phyloP scores from a whole-genome alignment of 2,329 filamentous ascomycete species.

The Monascus ruber region DNA sequence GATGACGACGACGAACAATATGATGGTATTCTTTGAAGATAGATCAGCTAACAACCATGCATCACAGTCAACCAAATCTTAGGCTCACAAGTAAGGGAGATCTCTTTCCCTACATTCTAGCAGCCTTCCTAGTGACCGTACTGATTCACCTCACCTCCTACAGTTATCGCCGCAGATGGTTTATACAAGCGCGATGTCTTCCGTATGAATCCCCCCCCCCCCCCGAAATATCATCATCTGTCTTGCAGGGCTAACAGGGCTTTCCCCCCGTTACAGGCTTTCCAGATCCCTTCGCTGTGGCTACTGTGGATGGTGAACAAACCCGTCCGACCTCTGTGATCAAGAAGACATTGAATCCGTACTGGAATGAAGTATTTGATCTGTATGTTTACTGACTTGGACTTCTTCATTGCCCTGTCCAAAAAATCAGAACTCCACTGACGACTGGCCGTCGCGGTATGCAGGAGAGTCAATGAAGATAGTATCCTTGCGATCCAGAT shows the following conservation, averaged over 20 bases:
- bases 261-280: slow-evolving; percentile 53
- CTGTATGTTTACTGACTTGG: slow-evolving; percentile 52
- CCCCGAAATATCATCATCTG: neutral
- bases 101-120: slow-evolving; percentile 10
- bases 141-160: slow-evolving; percentile 8
- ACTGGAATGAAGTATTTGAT: slow-evolving; percentile 99
- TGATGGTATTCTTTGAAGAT: neutral
- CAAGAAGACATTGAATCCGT: slow-evolving; percentile 96
- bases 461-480: slow-evolving; percentile 80
- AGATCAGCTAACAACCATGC: slow-evolving; percentile 10
- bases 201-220: slow-evolving; percentile 50
- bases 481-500: slow-evolving; percentile 97
- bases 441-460: slow-evolving; percentile 1
- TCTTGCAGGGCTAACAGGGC: neutral
- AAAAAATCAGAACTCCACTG: neutral
- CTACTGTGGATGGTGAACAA: slow-evolving; percentile 94
- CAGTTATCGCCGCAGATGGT: slow-evolving; percentile 97
- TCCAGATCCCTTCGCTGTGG: slow-evolving; percentile 93
- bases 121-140: slow-evolving; percentile 3
- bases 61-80: slow-evolving; percentile 65
- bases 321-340: slow-evolving; percentile 96
- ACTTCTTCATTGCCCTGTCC: neutral
- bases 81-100: slow-evolving; percentile 69
- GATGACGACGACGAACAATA: no score
- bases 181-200: slow-evolving; percentile 99